Evolutionary conservation across 192 early-diverging fungal species (phyloP).

Genomic region (Linnemannia elongata): DNA sequence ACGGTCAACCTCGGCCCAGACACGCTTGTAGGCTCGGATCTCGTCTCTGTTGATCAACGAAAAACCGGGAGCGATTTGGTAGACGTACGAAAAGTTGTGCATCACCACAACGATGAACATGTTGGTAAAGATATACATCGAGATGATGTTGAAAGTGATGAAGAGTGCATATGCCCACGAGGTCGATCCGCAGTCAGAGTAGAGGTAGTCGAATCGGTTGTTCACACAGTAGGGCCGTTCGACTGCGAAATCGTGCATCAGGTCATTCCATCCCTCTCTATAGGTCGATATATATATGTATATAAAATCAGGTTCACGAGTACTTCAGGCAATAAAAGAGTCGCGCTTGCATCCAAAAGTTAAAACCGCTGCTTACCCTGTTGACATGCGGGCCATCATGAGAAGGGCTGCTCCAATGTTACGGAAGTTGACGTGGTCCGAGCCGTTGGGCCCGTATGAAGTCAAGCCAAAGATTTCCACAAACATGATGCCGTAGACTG

Average conservation of each 20-base stretch:
- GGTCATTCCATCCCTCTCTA: conserved; percentile 72
- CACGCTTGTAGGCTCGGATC: conserved; percentile 70
- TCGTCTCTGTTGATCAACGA: conserved; percentile 70
- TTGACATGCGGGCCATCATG: conserved; percentile 67
- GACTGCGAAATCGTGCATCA: conserved; percentile 73
- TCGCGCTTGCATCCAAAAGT: not conserved
- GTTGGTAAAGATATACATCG: conserved; percentile 76
- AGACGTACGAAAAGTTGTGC: conserved; percentile 74
- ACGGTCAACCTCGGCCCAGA: conserved; percentile 63
- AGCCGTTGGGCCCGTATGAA: conserved; percentile 61
- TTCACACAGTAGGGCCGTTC: conserved; percentile 66
- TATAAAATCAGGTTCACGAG: not conserved
- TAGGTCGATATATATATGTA: conserved; percentile 12
- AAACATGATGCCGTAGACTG: conserved; percentile 71
- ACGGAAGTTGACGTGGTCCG: conserved; percentile 67
- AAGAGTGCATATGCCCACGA: conserved; percentile 70
- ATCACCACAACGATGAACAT: conserved; percentile 74
- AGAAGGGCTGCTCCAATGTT: conserved; percentile 58
- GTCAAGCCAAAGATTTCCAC: conserved; percentile 75
- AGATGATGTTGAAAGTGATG: conserved; percentile 72
- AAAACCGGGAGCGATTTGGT: conserved; percentile 71
- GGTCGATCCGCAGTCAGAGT: conserved; percentile 68
- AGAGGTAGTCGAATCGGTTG: conserved; percentile 56
- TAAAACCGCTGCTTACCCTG: conserved; percentile 58
- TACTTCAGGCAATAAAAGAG: not conserved